Conservation (phyloP, 2,329 filamentous ascomycete genomes). For the Exophiala phaeomuriformis region DNA sequence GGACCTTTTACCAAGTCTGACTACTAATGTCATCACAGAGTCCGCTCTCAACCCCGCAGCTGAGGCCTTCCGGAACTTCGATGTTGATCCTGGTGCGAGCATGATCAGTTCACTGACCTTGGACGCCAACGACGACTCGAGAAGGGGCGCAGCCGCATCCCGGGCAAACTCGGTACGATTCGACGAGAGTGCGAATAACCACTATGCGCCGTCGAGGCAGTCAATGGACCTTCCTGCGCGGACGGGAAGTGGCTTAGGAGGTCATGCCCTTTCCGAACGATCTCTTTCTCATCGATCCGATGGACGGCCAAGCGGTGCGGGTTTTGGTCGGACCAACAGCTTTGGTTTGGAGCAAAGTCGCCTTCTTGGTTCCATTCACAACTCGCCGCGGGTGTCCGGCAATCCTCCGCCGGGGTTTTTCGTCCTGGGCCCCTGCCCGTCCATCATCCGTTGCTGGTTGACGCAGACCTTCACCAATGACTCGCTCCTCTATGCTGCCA, state of each 20-base stretch:
- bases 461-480: slow-evolving; percentile 84
- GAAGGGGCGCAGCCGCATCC: slow-evolving; percentile 65
- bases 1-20: background rate
- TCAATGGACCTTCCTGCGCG: slow-evolving; percentile 75
- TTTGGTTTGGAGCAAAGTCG: slow-evolving; percentile 72
- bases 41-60: slow-evolving; percentile 70
- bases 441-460: slow-evolving; percentile 93
- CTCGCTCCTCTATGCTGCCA: slow-evolving; percentile 78
- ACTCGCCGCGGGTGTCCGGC: slow-evolving; percentile 59
- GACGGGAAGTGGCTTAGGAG: slow-evolving; percentile 70
- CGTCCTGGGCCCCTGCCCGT: slow-evolving; percentile 79
- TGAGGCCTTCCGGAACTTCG: slow-evolving; percentile 83
- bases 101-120: slow-evolving; percentile 74
- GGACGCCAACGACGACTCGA: slow-evolving; percentile 75
- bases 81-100: slow-evolving; percentile 71
- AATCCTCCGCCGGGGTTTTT: slow-evolving; percentile 73
- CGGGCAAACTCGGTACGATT: slow-evolving; percentile 96
- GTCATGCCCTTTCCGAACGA: slow-evolving; percentile 77
- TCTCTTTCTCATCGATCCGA: slow-evolving; percentile 93
- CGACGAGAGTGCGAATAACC: slow-evolving; percentile 89
- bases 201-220: slow-evolving; percentile 78
- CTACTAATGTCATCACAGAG: slow-evolving; percentile 45
- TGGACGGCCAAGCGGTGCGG: slow-evolving; percentile 87
- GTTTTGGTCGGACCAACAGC: slow-evolving; percentile 77
- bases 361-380: slow-evolving; percentile 55